Base-by-base conservation (phyloP, 1,284 basidiomycete genomes). In the Megacollybia platyphylla region DNA sequence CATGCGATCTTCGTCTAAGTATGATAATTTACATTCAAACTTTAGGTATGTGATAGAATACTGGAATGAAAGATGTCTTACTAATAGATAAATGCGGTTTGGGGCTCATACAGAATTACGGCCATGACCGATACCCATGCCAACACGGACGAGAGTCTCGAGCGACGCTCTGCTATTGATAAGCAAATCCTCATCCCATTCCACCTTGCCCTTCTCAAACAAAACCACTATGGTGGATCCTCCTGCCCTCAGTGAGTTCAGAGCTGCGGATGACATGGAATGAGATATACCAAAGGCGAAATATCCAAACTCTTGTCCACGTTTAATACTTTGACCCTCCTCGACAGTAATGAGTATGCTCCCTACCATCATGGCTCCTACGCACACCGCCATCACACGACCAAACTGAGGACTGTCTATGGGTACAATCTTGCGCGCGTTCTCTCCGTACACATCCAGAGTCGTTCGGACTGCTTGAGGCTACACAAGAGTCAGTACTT, bases 321-420 rank as follows among this genome's bases (percentile, higher is more conserved):
- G 76, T 53, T 73, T 70, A 36, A 97, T 76, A 3, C 64, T 52
- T 20, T 94, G 73, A 1, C 91, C 91, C 51, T 91, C 86, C 32
- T 80, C 55, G n/a, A 91, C 85, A 0, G 89, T 89, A 6, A 86
- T 84, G 49, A 80, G 63, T 53, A 93, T 96, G 44, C 77, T 87
- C 6, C 90, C 89, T 2, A 93, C 90, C 89, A 92, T 92, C 89
- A 93, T 92, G 1, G 89, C 89, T 10, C 88, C 89, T 5, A 93
- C 69, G 55, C 87, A 93, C 6, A 92, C 87, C 2, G 79, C 81
- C 78, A 92, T 87, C 27, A 94, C 87, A 0, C 80, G 73, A 2
- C 92, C 91, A 55, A 94, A 94, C 42, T 82, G 75, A 0, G 80
- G 77, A 48, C 79, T 89, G 48, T 93, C 79, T 42, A 94, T 91